A percentile compares a stretch with the other conserved stretches of the same genome.
phyloP scores from a whole-genome alignment of 2,329 filamentous ascomycete species.

The Davidsoniella neocaledoniae region DNA sequence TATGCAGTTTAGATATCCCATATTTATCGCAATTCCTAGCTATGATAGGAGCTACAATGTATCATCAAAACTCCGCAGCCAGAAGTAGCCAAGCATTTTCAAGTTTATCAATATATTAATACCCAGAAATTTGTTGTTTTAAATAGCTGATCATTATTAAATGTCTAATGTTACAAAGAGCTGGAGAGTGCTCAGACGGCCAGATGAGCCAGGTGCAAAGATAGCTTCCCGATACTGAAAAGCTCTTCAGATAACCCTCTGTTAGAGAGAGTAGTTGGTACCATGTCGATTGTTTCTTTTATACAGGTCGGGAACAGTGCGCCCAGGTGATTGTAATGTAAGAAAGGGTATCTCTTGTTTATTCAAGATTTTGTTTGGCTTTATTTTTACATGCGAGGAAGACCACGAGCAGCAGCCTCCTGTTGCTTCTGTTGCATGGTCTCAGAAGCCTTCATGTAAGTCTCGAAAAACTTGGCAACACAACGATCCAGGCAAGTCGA shows the following conservation, averaged over 20 bases:
- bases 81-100: too few species aligned
- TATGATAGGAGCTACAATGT: not conserved
- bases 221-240: not conserved
- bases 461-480: slow-evolving; percentile 95
- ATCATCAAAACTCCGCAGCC: not conserved
- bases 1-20: not conserved
- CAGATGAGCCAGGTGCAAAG: too few species aligned
- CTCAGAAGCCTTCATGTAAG: slow-evolving; percentile 93
- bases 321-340: too few species aligned
- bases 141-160: not conserved
- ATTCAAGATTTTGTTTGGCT: not conserved
- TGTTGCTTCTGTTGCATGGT: slow-evolving; percentile 83
- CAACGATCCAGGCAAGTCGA: slow-evolving; percentile 96
- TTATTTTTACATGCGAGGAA: slow-evolving; percentile 10
- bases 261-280: too few species aligned
- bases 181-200: not conserved
- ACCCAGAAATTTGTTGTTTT: too few species aligned
- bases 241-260: not conserved
- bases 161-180: slow-evolving; percentile 13
- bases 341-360: too few species aligned
- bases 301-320: not conserved
- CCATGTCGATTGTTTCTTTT: not conserved
- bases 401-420: slow-evolving; percentile 22
- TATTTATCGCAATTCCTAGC: not conserved
- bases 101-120: too few species aligned